Evolutionary conservation across 2,329 filamentous ascomycete genomes (phyloP).

Genomic region (Alternaria tenuissima): DNA sequence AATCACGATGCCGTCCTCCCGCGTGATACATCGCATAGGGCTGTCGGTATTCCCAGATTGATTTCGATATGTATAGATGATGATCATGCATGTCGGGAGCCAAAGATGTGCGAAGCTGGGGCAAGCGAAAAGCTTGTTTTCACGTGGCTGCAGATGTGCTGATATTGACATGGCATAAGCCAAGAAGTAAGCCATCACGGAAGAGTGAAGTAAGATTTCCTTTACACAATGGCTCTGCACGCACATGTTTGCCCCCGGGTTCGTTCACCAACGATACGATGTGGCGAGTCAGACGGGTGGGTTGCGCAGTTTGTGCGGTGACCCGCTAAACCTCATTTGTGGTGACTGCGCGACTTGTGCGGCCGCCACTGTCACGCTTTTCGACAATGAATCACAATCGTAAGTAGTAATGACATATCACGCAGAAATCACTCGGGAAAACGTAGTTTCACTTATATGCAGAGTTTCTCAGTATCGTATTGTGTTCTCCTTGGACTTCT

Average conservation of each 20-base stretch:
- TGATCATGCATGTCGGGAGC: neutral
- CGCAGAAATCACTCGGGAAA: slow-evolving; percentile 6
- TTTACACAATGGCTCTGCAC: neutral
- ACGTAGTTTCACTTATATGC: neutral
- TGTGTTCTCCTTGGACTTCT: slow-evolving; percentile 3
- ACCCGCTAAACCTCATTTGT: slow-evolving; percentile 14
- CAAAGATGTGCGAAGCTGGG: slow-evolving; percentile 1
- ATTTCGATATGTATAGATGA: slow-evolving; percentile 9
- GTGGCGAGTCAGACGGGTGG: slow-evolving; percentile 4
- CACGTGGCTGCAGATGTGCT: slow-evolving; percentile 6
- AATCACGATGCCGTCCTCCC: neutral
- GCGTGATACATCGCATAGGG: slow-evolving; percentile 3
- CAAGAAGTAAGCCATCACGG: neutral
- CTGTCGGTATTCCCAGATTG: slow-evolving; percentile 14
- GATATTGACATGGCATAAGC: neutral
- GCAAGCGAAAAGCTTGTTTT: slow-evolving; percentile 24
- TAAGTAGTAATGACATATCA: slow-evolving; percentile 25
- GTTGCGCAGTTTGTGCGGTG: slow-evolving; percentile 30
- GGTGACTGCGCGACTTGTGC: slow-evolving; percentile 36
- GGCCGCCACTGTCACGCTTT: slow-evolving; percentile 17
- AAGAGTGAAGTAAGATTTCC: neutral
- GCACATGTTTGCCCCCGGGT: slow-evolving; percentile 6
- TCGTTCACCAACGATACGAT: neutral
- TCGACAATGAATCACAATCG: slow-evolving; percentile 1
- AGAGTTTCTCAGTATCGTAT: neutral